Conservation (phyloP, 1,284 basidiomycete genomes). For the Mycena sp. region DNA sequence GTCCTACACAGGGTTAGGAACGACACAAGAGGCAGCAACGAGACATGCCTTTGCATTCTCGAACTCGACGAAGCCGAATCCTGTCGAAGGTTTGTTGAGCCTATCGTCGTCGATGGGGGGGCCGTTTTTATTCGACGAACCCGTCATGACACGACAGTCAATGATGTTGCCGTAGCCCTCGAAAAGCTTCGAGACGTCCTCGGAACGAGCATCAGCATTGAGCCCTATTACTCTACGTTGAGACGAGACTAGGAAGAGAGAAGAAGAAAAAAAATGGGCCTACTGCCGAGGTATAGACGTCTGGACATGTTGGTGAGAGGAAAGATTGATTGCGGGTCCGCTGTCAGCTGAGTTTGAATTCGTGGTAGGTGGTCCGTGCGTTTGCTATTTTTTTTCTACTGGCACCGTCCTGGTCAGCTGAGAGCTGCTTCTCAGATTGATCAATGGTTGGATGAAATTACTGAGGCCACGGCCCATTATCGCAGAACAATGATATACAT, state of each 20-base stretch:
- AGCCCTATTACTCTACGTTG: conserved; percentile 58
- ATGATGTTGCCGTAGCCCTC: conserved; percentile 86
- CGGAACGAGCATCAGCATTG: conserved; percentile 79
- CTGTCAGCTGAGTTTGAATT: conserved; percentile 53
- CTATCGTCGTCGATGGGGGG: conserved; percentile 25
- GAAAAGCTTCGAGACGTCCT: conserved; percentile 87
- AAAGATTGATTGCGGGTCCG: conserved; percentile 33
- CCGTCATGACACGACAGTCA: conserved; percentile 94
- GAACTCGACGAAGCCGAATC: conserved; percentile 96
- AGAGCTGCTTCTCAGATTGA: no score
- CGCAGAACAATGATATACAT: conserved; percentile 21
- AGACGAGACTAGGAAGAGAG: conserved; percentile 20
- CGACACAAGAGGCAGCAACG: conserved; percentile 1
- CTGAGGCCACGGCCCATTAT: no score
- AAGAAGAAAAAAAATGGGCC: conserved; percentile 38
- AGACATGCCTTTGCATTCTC: conserved; percentile 74
- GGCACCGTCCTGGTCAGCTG: no score
- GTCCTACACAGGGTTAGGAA: conserved; percentile 62
- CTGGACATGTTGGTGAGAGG: conserved; percentile 72
- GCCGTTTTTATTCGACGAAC: conserved; percentile 51
- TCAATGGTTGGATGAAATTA: no score
- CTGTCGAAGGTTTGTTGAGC: conserved; percentile 48
- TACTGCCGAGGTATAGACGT: conserved; percentile 87
- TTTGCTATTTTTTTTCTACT: no score
- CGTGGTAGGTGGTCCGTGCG: conserved; percentile 49